Base-by-base conservation (phyloP, 2,329 filamentous ascomycete species). In the Diaporthe velutina region DNA sequence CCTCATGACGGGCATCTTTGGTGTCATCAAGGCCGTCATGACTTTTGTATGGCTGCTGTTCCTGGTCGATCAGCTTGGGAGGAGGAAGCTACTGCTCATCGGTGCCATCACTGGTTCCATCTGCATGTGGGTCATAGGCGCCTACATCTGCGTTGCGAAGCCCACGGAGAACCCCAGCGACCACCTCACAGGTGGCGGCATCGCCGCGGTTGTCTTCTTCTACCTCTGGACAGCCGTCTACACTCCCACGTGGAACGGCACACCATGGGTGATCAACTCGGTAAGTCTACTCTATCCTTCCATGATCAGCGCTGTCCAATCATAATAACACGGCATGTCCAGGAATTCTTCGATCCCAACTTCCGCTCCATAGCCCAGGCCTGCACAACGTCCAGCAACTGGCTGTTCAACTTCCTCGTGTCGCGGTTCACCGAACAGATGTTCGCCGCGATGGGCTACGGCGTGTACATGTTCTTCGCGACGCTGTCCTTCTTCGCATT, bases 151-250 rank as follows among this genome's bases (percentile, higher is more conserved):
- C 75, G 80, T 90, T 19, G 84, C 86, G 19, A 80, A 86, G 50
- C 83, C 87, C 0, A 81, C 68, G 4, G 73, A 78, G 2, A 82
- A 85, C 35, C 79, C 74, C 57, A 48, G 81, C 2, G 81, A 77
- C 13, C 60, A 76, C n/a, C 75, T 83, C 54, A 77, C 78, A 28
- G 67, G 79, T 1, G 83, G 79, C 30, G 91, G 91, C 22, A 90
- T 91, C 73, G 89, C 89, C 0, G 91, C 91, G 48, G 87, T 93
- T 74, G 90, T 92, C 82, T 93, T 94, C 86, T 93, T 94, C 85
- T 94, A 94, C 79, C 86, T 94, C 0, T 94, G 91, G 90, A 94
- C 93, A 0, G 90, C 88, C 0, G 92, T 92, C 82, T 95, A 95
- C 83, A 94, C 92, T 0, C 92, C 90, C 0, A 89, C 90, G 0